Conservation (phyloP, 2,329 filamentous ascomycete genomes). For the Ilyonectria robusta region DNA sequence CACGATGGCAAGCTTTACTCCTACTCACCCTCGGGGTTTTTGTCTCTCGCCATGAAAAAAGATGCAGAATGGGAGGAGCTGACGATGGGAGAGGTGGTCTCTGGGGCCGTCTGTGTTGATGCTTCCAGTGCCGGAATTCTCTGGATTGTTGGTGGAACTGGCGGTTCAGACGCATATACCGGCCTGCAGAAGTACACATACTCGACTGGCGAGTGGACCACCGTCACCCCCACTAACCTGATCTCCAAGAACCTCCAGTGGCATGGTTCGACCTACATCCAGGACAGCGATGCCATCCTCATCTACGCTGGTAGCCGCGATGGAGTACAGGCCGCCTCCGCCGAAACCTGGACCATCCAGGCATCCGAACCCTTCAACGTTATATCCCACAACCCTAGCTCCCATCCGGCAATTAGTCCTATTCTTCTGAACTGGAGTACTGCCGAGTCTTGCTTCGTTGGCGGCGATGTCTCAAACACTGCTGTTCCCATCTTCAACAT, state of each 20-base stretch:
- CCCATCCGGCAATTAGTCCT: slow-evolving; percentile 76
- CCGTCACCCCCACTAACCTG: slow-evolving; percentile 57
- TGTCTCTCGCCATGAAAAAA: slow-evolving; percentile 77
- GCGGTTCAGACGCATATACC: slow-evolving; percentile 68
- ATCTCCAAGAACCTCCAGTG: slow-evolving; percentile 78
- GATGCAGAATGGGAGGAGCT: slow-evolving; percentile 81
- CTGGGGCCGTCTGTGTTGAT: slow-evolving; percentile 83
- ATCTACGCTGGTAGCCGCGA: slow-evolving; percentile 84
- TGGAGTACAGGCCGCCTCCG: slow-evolving; percentile 70
- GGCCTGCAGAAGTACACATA: slow-evolving; percentile 81
- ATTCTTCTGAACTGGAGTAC: slow-evolving; percentile 82
- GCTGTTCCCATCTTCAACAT: slow-evolving; percentile 60
- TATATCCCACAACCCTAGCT: slow-evolving; percentile 68
- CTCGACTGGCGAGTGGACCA: slow-evolving; percentile 67
- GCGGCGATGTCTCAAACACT: slow-evolving; percentile 74
- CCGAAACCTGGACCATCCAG: slow-evolving; percentile 82
- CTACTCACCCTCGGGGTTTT: slow-evolving; percentile 82
- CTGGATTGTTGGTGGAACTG: slow-evolving; percentile 85
- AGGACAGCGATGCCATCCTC: slow-evolving; percentile 78
- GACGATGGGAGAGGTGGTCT: slow-evolving; percentile 77
- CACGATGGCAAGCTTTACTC: slow-evolving; percentile 88
- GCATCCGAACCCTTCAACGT: slow-evolving; percentile 76
- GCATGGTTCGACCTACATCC: slow-evolving; percentile 84
- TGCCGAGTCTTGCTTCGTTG: slow-evolving; percentile 79
- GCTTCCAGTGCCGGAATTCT: slow-evolving; percentile 72